A percentile compares a stretch with the other conserved stretches of the same genome.
These are phyloP conservation scores for Papiliotrema fonsecae DNA, from an alignment of 1,284 basidiomycete genomes.

Conservation along the genomic window DNA sequence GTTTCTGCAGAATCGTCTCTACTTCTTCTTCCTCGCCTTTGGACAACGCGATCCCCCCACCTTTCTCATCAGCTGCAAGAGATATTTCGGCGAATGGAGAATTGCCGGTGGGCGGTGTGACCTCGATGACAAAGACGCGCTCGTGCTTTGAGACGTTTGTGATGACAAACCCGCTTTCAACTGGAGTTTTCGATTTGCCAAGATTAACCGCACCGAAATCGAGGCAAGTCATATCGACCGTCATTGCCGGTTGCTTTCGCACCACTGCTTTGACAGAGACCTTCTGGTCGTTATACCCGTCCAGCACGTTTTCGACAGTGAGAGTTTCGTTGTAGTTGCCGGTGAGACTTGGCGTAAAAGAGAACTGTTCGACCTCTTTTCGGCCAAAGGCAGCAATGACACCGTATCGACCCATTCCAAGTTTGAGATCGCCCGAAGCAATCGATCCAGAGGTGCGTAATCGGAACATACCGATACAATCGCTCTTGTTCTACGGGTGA, in stretches of 20 bases:
- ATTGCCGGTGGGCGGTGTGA: conserved; percentile 19
- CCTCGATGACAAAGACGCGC: conserved; percentile 48
- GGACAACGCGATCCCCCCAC: conserved; percentile 43
- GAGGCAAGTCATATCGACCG: conserved; percentile 43
- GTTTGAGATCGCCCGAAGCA: conserved; percentile 52
- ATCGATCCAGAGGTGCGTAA: conserved; percentile 54
- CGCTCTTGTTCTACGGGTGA: conserved; percentile 44
- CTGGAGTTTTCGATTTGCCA: conserved; percentile 13
- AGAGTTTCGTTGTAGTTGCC: conserved; percentile 52
- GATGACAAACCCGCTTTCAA: conserved; percentile 40
- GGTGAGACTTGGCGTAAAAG: conserved; percentile 48
- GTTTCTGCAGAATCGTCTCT: conserved; percentile 52
- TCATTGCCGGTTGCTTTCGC: conserved; percentile 50
- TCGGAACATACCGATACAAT: conserved; percentile 51
- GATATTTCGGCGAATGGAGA: conserved; percentile 18
- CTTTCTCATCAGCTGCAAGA: conserved; percentile 38
- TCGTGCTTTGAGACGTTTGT: conserved; percentile 50
- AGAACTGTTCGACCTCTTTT: conserved; percentile 49
- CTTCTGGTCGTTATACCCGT: conserved; percentile 50
- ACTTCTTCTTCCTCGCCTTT: conserved; percentile 53
- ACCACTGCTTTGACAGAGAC: conserved; percentile 52
- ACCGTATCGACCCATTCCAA: conserved; percentile 51
- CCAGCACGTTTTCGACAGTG: conserved; percentile 52
- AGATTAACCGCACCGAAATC: conserved; percentile 40
- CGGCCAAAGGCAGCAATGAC: conserved; percentile 53